Evolutionary conservation across 2,329 filamentous ascomycete species (phyloP), one percentile per base, ranked within the genome.

Genomic region (Cercospora sojina): DNA sequence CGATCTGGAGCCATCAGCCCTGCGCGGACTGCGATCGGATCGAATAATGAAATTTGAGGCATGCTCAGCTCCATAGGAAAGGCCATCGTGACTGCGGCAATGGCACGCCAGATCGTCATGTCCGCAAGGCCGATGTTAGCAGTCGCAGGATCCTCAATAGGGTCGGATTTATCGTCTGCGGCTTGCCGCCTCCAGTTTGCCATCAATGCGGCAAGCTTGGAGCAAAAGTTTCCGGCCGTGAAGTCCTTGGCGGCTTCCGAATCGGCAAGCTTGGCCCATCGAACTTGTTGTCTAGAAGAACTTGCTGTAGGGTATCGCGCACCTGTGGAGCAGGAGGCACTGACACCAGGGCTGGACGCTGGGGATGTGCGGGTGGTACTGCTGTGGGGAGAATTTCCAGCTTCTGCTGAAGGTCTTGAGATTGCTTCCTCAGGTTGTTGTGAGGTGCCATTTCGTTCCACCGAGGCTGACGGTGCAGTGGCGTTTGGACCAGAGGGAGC

Each of bases 21-120:
- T 18, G 16, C 25, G n/a, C n/a, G 6, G 16, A 59, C 8, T 27
- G 57, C 38, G 31, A 27, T 25, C 13, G 57, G 57, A 41, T 61
- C 59, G 27, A 61, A 25, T 3, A 61, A 41, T 10, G 59, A 29
- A 41, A 61, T 51, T 31, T 53, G 59, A 18, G 32, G 3, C 1
- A 32, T 27, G 25, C 8, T 12, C 2, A n/a, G 3, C 5, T 3
- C 55, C 4, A 18, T 16, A 41, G 18, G 25, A 20, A 62, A 41
- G 8, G 59, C 59, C 31, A 43, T 31, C 12, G 59, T 62, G 29
- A 62, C 59, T 10, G n/a, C 47, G 13, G 59, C 59, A 18, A 62
- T 62, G 29, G 59, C 59, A 12, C 59, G 25, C 29, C 41, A 51
- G 27, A 62, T 35, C 12, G 29, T 62, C 18, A 12, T 20, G 13